Conservation (phyloP, 2,329 filamentous ascomycete genomes). For the Huntiella bhutanensis region DNA sequence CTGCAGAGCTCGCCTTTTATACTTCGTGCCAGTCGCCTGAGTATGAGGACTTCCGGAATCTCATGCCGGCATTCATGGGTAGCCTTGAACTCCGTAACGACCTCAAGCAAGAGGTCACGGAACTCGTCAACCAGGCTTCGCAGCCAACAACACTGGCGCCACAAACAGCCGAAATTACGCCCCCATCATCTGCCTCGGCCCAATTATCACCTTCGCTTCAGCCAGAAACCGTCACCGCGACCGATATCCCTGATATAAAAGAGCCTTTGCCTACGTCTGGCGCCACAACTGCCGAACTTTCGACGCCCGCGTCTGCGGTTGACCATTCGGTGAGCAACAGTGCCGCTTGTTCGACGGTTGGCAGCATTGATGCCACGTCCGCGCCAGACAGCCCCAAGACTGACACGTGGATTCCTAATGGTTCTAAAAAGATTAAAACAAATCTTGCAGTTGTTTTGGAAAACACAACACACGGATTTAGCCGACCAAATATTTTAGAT, state of each 20-base stretch:
- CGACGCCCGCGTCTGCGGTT: slow-evolving; percentile 13
- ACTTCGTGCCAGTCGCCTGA: slow-evolving; percentile 54
- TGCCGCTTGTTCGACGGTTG: background rate
- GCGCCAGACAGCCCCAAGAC: slow-evolving; percentile 2
- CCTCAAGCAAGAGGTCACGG: slow-evolving; percentile 13
- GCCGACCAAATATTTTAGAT: slow-evolving; percentile 75
- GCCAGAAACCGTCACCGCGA: background rate
- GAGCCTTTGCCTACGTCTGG: background rate
- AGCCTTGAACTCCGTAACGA: slow-evolving; percentile 49
- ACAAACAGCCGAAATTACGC: slow-evolving; percentile 1
- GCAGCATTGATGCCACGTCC: background rate
- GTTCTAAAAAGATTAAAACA: slow-evolving; percentile 47
- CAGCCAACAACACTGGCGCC: slow-evolving; percentile 10
- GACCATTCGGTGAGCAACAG: background rate
- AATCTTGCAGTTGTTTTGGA: slow-evolving; percentile 67
- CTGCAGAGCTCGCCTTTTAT: slow-evolving; percentile 78
- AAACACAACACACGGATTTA: slow-evolving; percentile 66
- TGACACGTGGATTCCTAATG: slow-evolving; percentile 28
- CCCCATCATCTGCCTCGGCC: slow-evolving; percentile 21
- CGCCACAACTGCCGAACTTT: slow-evolving; percentile 21
- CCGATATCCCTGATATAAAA: slow-evolving; percentile 15
- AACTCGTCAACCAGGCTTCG: background rate
- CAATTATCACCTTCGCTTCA: slow-evolving; percentile 22
- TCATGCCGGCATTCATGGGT: slow-evolving; percentile 77
- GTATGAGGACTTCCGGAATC: slow-evolving; percentile 37